These are phyloP conservation scores for Pseudogymnoascus sp. DNA, from an alignment of 2,329 filamentous ascomycete species.

Conservation along the genomic window DNA sequence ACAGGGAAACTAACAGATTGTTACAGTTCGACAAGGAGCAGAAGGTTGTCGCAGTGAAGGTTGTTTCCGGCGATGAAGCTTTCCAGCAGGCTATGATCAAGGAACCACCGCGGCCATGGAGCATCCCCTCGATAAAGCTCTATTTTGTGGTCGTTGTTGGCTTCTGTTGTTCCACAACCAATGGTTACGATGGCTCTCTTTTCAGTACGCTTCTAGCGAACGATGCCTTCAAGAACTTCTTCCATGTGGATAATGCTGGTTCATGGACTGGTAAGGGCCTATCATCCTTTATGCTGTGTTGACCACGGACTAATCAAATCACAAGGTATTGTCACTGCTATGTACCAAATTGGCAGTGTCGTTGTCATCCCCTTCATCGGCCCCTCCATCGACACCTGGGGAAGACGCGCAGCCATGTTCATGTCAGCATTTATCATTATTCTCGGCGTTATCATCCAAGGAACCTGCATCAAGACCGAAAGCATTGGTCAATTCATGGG, in stretches of 20 bases:
- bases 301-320: not conserved
- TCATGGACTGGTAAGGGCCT: slow-evolving; percentile 35
- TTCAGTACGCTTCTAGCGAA: slow-evolving; percentile 43
- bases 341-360: slow-evolving; percentile 41
- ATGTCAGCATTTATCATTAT: slow-evolving; percentile 44
- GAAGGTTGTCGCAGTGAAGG: slow-evolving; percentile 31
- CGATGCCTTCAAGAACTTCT: slow-evolving; percentile 34
- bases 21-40: not conserved
- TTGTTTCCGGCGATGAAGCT: slow-evolving; percentile 45
- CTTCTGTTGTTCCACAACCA: slow-evolving; percentile 44
- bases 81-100: slow-evolving; percentile 48
- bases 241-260: slow-evolving; percentile 36
- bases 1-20: not conserved
- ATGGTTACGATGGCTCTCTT: slow-evolving; percentile 42
- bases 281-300: not conserved
- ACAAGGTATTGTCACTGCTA: slow-evolving; percentile 40
- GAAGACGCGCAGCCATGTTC: slow-evolving; percentile 49
- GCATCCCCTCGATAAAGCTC: slow-evolving; percentile 33
- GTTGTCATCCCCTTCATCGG: slow-evolving; percentile 37
- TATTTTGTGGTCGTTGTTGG: slow-evolving; percentile 40
- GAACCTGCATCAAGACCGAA: slow-evolving; percentile 31
- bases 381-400: slow-evolving; percentile 35
- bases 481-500: slow-evolving; percentile 46
- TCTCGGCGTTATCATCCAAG: slow-evolving; percentile 41
- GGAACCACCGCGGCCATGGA: slow-evolving; percentile 41